Percentiles rank a stretch among this genome's conserved stretches.
Conservation (phyloP, 1,284 basidiomycete genomes). For the Earliella scabrosa region DNA sequence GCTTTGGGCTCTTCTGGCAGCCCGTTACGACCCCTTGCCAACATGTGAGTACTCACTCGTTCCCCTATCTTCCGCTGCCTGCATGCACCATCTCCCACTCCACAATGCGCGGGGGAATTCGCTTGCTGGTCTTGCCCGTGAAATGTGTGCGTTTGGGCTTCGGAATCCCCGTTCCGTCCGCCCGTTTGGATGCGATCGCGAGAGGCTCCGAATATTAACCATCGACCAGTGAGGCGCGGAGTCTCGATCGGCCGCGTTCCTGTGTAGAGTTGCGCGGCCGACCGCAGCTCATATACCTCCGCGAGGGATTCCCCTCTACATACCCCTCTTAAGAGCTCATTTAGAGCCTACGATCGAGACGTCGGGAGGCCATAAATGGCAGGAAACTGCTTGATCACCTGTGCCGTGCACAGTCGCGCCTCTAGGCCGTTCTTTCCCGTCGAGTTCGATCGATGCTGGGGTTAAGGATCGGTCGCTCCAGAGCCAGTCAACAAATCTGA, state of each 20-base stretch:
- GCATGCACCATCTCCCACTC: not conserved
- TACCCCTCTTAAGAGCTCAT: not conserved
- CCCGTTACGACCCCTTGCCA: conserved; percentile 94
- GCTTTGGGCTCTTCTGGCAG: conserved; percentile 82
- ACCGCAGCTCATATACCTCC: not conserved
- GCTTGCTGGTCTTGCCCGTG: no score
- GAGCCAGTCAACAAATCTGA: not conserved
- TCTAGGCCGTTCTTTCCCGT: not conserved
- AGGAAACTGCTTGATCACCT: not conserved
- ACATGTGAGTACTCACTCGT: conserved; percentile 65
- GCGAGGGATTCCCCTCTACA: conserved; percentile 6
- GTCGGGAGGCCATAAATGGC: not conserved
- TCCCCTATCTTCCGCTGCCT: conserved; percentile 2
- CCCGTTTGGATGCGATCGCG: no score
- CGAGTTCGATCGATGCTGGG: conserved; percentile 11
- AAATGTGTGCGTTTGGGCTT: no score
- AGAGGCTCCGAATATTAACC: no score
- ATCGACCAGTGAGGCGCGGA: no score
- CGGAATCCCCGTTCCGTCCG: no score
- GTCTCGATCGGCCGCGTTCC: not conserved
- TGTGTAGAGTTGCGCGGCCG: not conserved
- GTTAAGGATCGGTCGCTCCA: conserved; percentile 1
- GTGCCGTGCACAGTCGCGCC: not conserved
- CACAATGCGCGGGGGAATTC: no score
- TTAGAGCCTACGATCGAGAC: conserved; percentile 7